phyloP scores from a whole-genome alignment of 495 filamentous ascomycete genomes.

The Aspergillus panamensis region DNA sequence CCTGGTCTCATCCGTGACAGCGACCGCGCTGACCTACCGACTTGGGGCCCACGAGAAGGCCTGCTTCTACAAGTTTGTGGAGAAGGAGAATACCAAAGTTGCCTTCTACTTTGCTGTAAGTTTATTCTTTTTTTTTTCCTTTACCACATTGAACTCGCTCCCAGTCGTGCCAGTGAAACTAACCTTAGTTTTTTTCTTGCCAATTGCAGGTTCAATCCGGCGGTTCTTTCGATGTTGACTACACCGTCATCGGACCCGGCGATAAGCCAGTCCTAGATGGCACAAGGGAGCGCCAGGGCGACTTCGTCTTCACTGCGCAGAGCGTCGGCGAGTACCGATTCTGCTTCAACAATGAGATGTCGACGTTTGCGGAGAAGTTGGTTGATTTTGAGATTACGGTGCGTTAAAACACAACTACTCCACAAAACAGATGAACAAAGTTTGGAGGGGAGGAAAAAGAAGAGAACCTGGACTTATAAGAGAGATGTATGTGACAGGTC shows the following conservation, averaged over 20 bases:
- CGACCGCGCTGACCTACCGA: conserved; percentile 94
- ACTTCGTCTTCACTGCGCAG: conserved; percentile 96
- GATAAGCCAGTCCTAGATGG: conserved; percentile 83
- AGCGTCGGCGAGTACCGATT: conserved; percentile 92
- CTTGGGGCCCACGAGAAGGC: conserved; percentile 85
- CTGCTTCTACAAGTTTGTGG: conserved; percentile 84
- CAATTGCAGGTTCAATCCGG: conserved; percentile 81
- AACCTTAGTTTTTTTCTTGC: background rate
- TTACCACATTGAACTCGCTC: background rate
- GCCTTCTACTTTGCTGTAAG: conserved; percentile 98
- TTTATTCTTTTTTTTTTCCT: conserved; percentile 6
- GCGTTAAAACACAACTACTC: conserved; percentile 28
- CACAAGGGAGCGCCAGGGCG: conserved; percentile 89
- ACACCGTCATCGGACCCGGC: conserved; percentile 77
- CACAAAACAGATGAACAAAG: background rate
- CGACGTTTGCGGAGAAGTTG: conserved; percentile 94
- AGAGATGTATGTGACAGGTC: conserved; percentile 54
- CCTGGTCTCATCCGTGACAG: conserved; percentile 56
- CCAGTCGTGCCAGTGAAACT: background rate
- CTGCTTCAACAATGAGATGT: conserved; percentile 99
- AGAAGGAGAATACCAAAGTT: conserved; percentile 71
- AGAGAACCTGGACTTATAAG: conserved; percentile 14
- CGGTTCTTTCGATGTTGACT: conserved; percentile 94
- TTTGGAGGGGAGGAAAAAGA: background rate
- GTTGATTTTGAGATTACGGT: conserved; percentile 99